Evolutionary conservation across 2,329 filamentous ascomycete genomes (phyloP), one percentile per base, ranked within the genome.

Genomic region (Calonectria henricotiae): DNA sequence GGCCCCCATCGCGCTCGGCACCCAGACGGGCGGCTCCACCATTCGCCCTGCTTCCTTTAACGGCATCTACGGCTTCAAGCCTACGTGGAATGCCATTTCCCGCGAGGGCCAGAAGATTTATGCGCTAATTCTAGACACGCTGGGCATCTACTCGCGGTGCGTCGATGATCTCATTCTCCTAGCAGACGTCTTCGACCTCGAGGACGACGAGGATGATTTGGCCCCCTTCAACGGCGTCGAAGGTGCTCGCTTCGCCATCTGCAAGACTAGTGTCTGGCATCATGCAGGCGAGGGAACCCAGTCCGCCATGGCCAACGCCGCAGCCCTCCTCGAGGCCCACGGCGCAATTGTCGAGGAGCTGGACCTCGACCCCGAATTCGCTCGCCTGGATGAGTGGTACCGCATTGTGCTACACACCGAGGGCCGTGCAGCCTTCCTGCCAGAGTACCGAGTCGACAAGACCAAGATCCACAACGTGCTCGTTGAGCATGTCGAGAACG

Each of bases 21-120:
- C 91, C 0, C 91, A 93, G 77, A 94, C 91, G 0, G 90, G 88
- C 1, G 91, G 91, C 0, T 91, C 89, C 72, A 89, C 85, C 1
- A 89, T 93, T 60, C 86, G 91, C 0, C 91, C 91, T 0, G 91
- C 84, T 0, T 91, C 89, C 0, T 93, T 89, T 81, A 92, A 89
- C 73, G 91, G 91, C 9, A 84, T 91, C n/a, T 93, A 90, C 71
- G 90, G 85, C 1, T 83, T 92, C 72, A 93, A 93, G 78, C 91
- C 91, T 6, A 93, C 90, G 0, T 92, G 90, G 89, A 88, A 88
- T 69, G 82, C 89, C 1, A 86, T 93, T 51, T 90, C 87, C 2
- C 85, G 89, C 0, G 91, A 93, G 77, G 91, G 91, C 0, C 84
- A 88, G 67, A 90, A 89, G 79, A 81, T 89, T 5, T 91, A 89